Evolutionary conservation across 345 rosid genomes (phyloP), one percentile per base, ranked within the genome.

Genomic region (Eucalyptus pumila): DNA sequence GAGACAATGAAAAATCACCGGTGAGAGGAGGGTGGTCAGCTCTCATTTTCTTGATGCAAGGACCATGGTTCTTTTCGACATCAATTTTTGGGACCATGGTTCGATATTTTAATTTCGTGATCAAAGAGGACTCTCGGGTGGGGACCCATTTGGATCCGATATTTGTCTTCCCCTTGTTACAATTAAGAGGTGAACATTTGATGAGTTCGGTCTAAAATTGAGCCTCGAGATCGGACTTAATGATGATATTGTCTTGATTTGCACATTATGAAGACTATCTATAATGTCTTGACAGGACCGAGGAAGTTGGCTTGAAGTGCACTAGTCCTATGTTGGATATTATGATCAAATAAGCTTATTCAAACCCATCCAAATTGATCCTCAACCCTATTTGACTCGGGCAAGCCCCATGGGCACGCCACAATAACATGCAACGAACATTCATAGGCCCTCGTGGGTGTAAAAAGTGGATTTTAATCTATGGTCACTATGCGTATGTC

Each of bases 391-490:
- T 67, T 1, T 62, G 69, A 13, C 34, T 30, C 0, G 1, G 1
- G 2, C 34, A 1, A 30, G 1, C 17, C 69, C 7, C 0, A 1
- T 7, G 34, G 34, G 34, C 69, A 62, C 0, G 2, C 9, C 15
- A 30, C 69, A 62, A 67, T 8, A n/a, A 32, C 23, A 8, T 67
- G 80, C 24, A 16, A 69, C 7, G 0, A 5, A 17, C 24, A 34
- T 10, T 32, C 24, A 0, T 19, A 37, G 45, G 81, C 26, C 45
- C 14, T 72, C 44, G 3, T 5, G 44, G 26, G 44, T 6, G 6
- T 32, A 69, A 32, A 32, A 32, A 16, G 44, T 6, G 7, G 6
- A 34, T 69, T 69, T 32, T 9, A 69, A 69, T 16, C 80, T 11
- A 34, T 69, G 42, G 76, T 69, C 42, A 8, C 6, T 3, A 32